Percentiles rank a stretch among this genome's conserved stretches.
Evolutionary conservation across 2,329 filamentous ascomycete genomes (phyloP).

Genomic region (Zymoseptoria tritici): DNA sequence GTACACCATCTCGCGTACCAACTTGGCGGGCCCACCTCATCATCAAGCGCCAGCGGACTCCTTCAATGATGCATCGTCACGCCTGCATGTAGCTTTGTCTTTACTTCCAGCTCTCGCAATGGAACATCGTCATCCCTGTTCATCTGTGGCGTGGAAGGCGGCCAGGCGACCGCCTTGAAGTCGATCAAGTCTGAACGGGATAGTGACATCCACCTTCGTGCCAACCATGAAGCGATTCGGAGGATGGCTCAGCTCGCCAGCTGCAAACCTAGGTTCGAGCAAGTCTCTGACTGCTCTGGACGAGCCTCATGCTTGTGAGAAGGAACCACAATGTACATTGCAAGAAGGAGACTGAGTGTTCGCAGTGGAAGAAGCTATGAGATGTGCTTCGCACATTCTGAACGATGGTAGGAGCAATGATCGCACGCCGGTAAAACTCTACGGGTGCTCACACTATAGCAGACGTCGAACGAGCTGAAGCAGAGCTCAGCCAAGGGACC

Average conservation of each 20-base stretch:
- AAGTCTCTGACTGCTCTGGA: conserved; percentile 51
- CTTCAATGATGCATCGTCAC: not conserved
- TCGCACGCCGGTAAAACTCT: not conserved
- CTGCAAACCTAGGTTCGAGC: conserved; percentile 36
- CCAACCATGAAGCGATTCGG: conserved; percentile 27
- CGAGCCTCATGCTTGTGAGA: conserved; percentile 53
- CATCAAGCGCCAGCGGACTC: not conserved
- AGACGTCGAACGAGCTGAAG: conserved; percentile 77
- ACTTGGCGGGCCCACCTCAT: not conserved
- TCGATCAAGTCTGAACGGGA: not conserved
- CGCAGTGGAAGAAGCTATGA: conserved; percentile 40
- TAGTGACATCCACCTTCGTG: not conserved
- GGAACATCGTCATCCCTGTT: not conserved
- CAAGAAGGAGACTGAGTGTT: conserved; percentile 10
- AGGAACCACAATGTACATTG: conserved; percentile 24
- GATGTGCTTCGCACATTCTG: conserved; percentile 27
- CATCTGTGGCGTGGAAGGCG: not conserved
- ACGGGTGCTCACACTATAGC: conserved; percentile 17
- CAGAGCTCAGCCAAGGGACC: conserved; percentile 59
- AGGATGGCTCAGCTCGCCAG: conserved; percentile 33
- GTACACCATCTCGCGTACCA: no score
- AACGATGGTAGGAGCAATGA: conserved; percentile 33
- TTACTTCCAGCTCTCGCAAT: not conserved
- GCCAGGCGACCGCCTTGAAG: not conserved
- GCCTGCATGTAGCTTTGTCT: not conserved